A percentile compares a stretch with the other conserved stretches of the same genome.
Evolutionary conservation across 352 stramenopile species (phyloP).

Genomic region (Phytophthora foliorum): DNA sequence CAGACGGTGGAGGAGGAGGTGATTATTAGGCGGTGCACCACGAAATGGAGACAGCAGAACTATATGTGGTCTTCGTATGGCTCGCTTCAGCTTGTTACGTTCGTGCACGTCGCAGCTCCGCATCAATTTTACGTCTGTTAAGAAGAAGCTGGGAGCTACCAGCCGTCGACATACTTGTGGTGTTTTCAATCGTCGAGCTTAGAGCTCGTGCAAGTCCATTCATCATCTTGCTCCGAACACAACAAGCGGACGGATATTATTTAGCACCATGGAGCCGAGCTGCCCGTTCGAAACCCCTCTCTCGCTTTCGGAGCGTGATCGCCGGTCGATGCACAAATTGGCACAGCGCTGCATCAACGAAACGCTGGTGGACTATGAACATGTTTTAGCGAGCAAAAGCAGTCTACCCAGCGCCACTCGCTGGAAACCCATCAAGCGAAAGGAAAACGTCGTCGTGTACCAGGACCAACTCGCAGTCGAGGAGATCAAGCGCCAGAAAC

Average conservation of each 20-base stretch:
- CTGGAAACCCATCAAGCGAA: constrained; percentile 45
- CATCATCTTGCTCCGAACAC: constrained; percentile 17
- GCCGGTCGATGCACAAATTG: constrained; percentile 29
- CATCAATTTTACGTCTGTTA: constrained; percentile 16
- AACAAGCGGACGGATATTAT: constrained; percentile 15
- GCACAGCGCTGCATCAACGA: constrained; percentile 28
- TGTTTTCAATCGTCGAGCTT: constrained; percentile 5
- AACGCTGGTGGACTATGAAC: constrained; percentile 43
- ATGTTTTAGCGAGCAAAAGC: constrained; percentile 35
- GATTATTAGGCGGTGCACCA: constrained; percentile 6
- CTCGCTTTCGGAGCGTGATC: constrained; percentile 38
- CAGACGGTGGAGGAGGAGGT: constrained; percentile 14
- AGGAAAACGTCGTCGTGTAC: constrained; percentile 41
- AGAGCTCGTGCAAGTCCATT: constrained; percentile 18
- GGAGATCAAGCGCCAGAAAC: constrained; percentile 38
- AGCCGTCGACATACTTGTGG: constrained; percentile 13
- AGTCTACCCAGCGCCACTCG: constrained; percentile 32
- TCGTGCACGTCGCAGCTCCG: constrained; percentile 22
- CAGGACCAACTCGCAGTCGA: constrained; percentile 32
- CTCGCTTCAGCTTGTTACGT: constrained; percentile 3
- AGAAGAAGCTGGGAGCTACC: not conserved
- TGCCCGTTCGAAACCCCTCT: constrained; percentile 42
- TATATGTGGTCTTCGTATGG: constrained; percentile 15
- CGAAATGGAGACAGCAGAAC: constrained; percentile 3
- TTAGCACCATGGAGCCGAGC: constrained; percentile 16